Evolutionary conservation across 306 rosid genomes (phyloP).

Genomic region (Pterocarpus macrocarpus): DNA sequence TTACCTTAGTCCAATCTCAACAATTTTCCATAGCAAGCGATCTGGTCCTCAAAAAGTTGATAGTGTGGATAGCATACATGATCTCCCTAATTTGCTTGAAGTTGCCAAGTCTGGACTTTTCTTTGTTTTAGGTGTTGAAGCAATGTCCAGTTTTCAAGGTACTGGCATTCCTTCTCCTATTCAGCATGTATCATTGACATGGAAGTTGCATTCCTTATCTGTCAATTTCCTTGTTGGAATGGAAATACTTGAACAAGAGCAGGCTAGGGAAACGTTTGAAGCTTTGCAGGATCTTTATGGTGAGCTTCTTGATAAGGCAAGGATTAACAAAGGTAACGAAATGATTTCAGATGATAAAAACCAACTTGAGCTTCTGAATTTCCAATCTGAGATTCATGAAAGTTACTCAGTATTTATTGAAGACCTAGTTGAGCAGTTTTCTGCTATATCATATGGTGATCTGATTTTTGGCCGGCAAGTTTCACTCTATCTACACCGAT

Average conservation of each 20-base stretch:
- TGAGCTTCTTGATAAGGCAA: slow-evolving; percentile 69
- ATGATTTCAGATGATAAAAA: slow-evolving; percentile 44
- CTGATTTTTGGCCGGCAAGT: slow-evolving; percentile 85
- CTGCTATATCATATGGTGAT: slow-evolving; percentile 92
- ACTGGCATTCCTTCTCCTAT: slow-evolving; percentile 68
- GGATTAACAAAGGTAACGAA: slow-evolving; percentile 48
- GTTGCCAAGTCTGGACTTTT: slow-evolving; percentile 84
- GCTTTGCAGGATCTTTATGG: slow-evolving; percentile 93
- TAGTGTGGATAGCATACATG: slow-evolving; percentile 46
- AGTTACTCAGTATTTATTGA: slow-evolving; percentile 82
- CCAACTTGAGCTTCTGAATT: slow-evolving; percentile 65
- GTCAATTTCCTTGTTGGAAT: slow-evolving; percentile 85
- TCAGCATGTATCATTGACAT: slow-evolving; percentile 74
- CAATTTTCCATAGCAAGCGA: slow-evolving; percentile 63
- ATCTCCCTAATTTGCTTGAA: slow-evolving; percentile 63
- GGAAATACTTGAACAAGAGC: slow-evolving; percentile 78
- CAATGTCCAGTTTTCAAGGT: slow-evolving; percentile 70
- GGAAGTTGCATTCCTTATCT: slow-evolving; percentile 94
- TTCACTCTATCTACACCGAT: slow-evolving; percentile 79
- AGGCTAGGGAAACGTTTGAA: slow-evolving; percentile 73
- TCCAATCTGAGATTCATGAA: slow-evolving; percentile 78
- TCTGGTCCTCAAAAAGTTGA: slow-evolving; percentile 60
- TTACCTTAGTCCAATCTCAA: slow-evolving; percentile 87
- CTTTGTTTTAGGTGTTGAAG: slow-evolving; percentile 87
- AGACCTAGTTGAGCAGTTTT: slow-evolving; percentile 88